Conservation (phyloP, 2,329 filamentous ascomycete species). For the Hymenoscyphus scutula region DNA sequence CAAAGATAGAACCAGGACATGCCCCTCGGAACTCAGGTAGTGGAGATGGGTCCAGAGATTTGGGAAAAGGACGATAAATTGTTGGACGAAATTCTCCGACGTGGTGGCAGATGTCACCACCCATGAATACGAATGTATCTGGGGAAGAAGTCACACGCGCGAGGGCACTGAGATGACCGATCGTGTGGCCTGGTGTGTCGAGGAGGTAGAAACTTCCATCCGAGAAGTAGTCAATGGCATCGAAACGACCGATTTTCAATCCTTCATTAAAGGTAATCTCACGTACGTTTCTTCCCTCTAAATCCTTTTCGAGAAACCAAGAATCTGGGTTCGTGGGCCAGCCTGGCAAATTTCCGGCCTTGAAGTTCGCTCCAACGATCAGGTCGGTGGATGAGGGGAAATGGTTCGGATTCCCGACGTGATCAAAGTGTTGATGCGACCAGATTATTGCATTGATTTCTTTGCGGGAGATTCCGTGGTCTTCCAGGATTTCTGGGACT, state of each 20-base stretch:
- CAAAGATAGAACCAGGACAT: constrained; percentile 44
- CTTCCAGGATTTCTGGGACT: constrained; percentile 40
- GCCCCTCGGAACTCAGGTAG: constrained; percentile 33
- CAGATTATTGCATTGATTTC: constrained; percentile 39
- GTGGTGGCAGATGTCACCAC: constrained; percentile 48
- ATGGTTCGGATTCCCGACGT: constrained; percentile 43
- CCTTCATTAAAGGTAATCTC: constrained; percentile 37
- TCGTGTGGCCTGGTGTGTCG: constrained; percentile 50
- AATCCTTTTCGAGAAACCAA: constrained; percentile 42
- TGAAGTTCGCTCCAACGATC: constrained; percentile 49
- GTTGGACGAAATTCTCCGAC: constrained; percentile 46
- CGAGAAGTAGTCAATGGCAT: constrained; percentile 51
- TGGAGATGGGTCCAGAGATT: constrained; percentile 41
- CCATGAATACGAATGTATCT: constrained; percentile 48
- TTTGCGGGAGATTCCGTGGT: constrained; percentile 36
- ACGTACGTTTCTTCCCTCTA: constrained; percentile 38
- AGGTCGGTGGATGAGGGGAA: constrained; percentile 44
- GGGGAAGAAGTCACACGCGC: constrained; percentile 41
- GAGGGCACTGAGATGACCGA: constrained; percentile 50
- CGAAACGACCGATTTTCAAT: constrained; percentile 45
- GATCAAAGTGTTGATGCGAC: constrained; percentile 42
- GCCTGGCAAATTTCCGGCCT: constrained; percentile 41
- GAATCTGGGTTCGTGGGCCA: constrained; percentile 43
- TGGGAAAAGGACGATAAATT: constrained; percentile 40
- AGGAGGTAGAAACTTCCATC: constrained; percentile 56